Evolutionary conservation across 139 green algal species (phyloP), one percentile per base, ranked within the genome.

Genomic region (Micractinium sp.): DNA sequence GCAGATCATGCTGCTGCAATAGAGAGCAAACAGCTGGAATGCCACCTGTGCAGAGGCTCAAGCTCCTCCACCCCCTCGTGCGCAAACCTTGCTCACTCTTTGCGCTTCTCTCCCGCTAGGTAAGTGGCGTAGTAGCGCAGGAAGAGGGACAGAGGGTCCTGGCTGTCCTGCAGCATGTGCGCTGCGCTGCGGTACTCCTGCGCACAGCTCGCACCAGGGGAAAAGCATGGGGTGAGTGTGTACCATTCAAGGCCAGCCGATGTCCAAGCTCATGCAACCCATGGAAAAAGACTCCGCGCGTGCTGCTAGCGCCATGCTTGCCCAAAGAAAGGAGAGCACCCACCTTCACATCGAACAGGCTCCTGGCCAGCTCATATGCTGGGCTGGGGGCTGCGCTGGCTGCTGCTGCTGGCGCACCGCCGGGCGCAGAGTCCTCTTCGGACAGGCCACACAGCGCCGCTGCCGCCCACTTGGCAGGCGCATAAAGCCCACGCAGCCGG

Each of bases 61-160:
- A 47, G 18, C 81, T 31, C 41, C n/a, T n/a, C 53, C 18, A 16
- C 53, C 7, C 31, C 5, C 81, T 27, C 23, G 25, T 33, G 9
- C 31, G 0, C 27, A 56, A 38, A 18, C 20, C 38, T 20, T 38
- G 93, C 91, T 81, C 82, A 94, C 96, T 99, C 93, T 89, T 94
- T 96, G 0, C 93, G 91, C 92, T 97, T 97, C 91, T 99, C 97
- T 16, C 97, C 97, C 31, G 96, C 96, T 33, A 99, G 93, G 73
- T 97, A 99, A 0, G 92, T 89, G 0, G 95, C 87, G 82, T 98
- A 98, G 75, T 89, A 94, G 5, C 96, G 91, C 79, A 99, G 91
- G 90, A 99, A 99, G 27, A 94, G 38, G 0, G 95, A 91, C 47
- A 89, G 92, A 2, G 86, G 66, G 2, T 87, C 90, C 2, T 56